Evolutionary conservation across 352 stramenopile genomes (phyloP), one percentile per base, ranked within the genome.

Genomic region (Peronospora farinosa): DNA sequence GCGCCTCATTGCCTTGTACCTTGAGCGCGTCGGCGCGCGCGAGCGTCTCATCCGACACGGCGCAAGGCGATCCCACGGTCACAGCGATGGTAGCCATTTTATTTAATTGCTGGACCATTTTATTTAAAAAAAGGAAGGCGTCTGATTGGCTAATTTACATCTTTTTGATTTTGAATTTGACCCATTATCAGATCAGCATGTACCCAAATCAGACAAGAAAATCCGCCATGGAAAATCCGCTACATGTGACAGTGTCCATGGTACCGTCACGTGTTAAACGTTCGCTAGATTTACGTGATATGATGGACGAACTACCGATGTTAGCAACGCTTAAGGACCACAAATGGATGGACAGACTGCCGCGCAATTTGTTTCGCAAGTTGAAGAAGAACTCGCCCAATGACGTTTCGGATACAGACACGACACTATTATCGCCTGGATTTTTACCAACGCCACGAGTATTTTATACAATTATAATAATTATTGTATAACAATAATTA

Each of bases 11-110:
- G 54, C 88, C 88, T 65, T 95, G 54, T 25, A 63, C 45, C 66
- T 96, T 96, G 45, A 95, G 69, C 33, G 63, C 74, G 41, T 95
- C 78, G 9, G 84, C 84, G 43, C 71, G 71, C 49, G 63, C 55
- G 28, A 53, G 51, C 17, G 80, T 88, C 54, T 72, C 75, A 16
- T 84, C 75, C 23, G 78, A 91, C 19, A 76, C 67, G 23, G 66
- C 53, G 60, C 92, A 78, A 31, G 48, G 57, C 33, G 69, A 65
- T 54, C 73, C 77, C 21, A 75, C 63, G 15, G 66, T 74, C 55
- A 86, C 75, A 30, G 19, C 49, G 23, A 69, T 51, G 51, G 55
- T 76, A 33, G 59, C 69, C 68, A 72, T 77, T 49, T 63, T n/a
- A n/a, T 56, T 46, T 39, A 15, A 45, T 19, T 33, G 3, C 3